These are phyloP conservation scores for Ambrosiella cleistominuta DNA, from an alignment of 2,329 filamentous ascomycete genomes.

Conservation along the genomic window DNA sequence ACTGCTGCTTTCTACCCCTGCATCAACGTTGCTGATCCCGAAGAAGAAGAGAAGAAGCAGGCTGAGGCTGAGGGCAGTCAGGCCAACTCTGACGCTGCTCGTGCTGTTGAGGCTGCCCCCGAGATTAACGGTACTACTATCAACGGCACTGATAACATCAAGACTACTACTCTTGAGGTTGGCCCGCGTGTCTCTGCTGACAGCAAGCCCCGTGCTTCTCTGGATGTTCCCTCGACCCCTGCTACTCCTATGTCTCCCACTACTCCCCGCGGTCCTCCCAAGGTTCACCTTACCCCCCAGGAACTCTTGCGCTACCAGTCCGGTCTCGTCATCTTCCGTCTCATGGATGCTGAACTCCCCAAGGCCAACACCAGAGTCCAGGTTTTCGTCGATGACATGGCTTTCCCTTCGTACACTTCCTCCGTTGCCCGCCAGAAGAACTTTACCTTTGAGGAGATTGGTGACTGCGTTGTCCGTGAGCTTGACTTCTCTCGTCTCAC, in stretches of 20 bases:
- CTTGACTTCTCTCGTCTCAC: conserved; percentile 93
- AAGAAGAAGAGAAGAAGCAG: conserved; percentile 42
- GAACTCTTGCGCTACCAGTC: conserved; percentile 77
- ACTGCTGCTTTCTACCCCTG: conserved; percentile 82
- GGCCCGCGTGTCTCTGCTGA: not conserved
- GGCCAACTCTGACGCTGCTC: conserved; percentile 17
- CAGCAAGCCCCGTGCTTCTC: conserved; percentile 7
- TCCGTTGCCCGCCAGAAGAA: conserved; percentile 52
- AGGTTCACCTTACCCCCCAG: conserved; percentile 60
- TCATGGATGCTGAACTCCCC: conserved; percentile 75
- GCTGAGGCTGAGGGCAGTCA: conserved; percentile 22
- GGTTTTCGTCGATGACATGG: conserved; percentile 84
- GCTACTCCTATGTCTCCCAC: conserved; percentile 24
- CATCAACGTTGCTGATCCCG: conserved; percentile 72
- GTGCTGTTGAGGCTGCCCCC: not conserved
- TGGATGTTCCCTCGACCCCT: conserved; percentile 8
- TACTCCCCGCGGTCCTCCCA: conserved; percentile 38
- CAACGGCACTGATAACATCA: conserved; percentile 10
- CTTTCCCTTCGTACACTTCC: conserved; percentile 75
- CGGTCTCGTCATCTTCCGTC: conserved; percentile 82
- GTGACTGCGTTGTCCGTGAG: conserved; percentile 89
- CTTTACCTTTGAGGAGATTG: conserved; percentile 74
- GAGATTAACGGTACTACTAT: conserved; percentile 7
- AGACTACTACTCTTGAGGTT: conserved; percentile 15
- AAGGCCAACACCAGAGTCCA: conserved; percentile 63